phyloP scores from a whole-genome alignment of 2,329 filamentous ascomycete genomes.

The Karstenula rhodostoma region DNA sequence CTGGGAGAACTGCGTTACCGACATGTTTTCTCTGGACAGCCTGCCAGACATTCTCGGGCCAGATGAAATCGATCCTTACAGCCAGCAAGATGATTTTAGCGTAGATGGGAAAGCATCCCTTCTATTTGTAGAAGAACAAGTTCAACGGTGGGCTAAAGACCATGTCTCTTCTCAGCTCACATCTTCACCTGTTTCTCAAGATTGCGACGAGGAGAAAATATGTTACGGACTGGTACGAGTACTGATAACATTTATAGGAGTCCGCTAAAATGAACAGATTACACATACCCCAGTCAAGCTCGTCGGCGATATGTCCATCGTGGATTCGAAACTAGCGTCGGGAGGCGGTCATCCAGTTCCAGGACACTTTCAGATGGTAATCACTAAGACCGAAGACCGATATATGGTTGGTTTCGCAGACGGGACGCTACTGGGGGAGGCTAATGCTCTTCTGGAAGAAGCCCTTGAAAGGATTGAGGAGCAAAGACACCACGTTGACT shows the following conservation, averaged over 20 bases:
- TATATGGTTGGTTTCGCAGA: slow-evolving; percentile 28
- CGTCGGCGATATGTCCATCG: slow-evolving; percentile 32
- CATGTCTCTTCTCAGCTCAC: slow-evolving; percentile 11
- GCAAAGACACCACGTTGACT: slow-evolving; percentile 24
- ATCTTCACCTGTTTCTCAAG: background rate
- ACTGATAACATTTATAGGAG: background rate
- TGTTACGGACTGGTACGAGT: slow-evolving; percentile 36
- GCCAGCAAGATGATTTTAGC: background rate
- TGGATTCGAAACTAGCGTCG: slow-evolving; percentile 25
- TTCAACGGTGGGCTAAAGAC: slow-evolving; percentile 27
- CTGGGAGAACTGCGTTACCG: slow-evolving; percentile 24
- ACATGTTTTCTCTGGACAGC: slow-evolving; percentile 19
- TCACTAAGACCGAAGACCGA: slow-evolving; percentile 21
- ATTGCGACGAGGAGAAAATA: slow-evolving; percentile 19
- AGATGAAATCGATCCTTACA: slow-evolving; percentile 1
- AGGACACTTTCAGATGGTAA: slow-evolving; percentile 27
- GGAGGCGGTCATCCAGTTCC: slow-evolving; percentile 16
- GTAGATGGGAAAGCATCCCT: slow-evolving; percentile 3
- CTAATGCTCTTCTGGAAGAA: slow-evolving; percentile 31
- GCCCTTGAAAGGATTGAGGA: slow-evolving; percentile 26
- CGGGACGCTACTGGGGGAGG: slow-evolving; percentile 23
- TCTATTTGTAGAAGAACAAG: slow-evolving; percentile 22
- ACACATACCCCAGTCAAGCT: slow-evolving; percentile 29
- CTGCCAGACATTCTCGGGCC: slow-evolving; percentile 2
- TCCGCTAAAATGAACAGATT: slow-evolving; percentile 22